These are phyloP conservation scores for Rhynchosporium secalis DNA, from an alignment of 2,329 filamentous ascomycete species.

Conservation along the genomic window DNA sequence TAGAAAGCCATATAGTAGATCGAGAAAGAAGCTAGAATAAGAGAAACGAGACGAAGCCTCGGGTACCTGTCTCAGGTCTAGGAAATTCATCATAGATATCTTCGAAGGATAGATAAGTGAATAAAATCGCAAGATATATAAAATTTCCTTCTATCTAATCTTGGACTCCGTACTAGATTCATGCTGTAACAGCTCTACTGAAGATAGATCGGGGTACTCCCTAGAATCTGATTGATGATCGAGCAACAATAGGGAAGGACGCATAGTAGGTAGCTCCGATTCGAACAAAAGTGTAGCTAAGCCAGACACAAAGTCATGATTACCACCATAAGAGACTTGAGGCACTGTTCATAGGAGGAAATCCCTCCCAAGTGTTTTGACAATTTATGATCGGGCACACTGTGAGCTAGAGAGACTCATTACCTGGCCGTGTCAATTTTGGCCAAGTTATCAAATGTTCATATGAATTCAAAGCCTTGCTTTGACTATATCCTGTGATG, in stretches of 20 bases:
- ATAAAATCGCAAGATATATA: constrained; percentile 83
- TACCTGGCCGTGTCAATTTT: too few species aligned
- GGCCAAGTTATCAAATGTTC: too few species aligned
- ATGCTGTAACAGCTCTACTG: constrained; percentile 79
- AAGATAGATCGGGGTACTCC: constrained; percentile 86
- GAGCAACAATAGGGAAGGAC: constrained; percentile 77
- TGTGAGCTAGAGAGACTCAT: too few species aligned
- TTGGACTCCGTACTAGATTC: constrained; percentile 86
- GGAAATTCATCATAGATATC: constrained; percentile 66
- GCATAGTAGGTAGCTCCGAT: constrained; percentile 85
- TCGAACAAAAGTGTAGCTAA: constrained; percentile 80
- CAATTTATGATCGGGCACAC: constrained; percentile 12
- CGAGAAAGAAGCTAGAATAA: constrained; percentile 81
- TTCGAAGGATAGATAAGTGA: constrained; percentile 69
- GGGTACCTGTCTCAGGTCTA: constrained; percentile 69
- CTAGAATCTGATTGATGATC: constrained; percentile 85
- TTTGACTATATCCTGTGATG: too few species aligned
- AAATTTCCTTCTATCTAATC: constrained; percentile 82
- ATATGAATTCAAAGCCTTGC: too few species aligned
- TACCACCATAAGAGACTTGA: constrained; percentile 85
- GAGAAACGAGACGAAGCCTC: constrained; percentile 79
- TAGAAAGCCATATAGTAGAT: constrained; percentile 85
- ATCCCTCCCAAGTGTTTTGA: constrained; percentile 90
- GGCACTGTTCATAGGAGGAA: constrained; percentile 72
- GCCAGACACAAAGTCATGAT: constrained; percentile 83